These are phyloP conservation scores for Mycena pura DNA, from an alignment of 768 basidiomycete genomes.

Conservation along the genomic window DNA sequence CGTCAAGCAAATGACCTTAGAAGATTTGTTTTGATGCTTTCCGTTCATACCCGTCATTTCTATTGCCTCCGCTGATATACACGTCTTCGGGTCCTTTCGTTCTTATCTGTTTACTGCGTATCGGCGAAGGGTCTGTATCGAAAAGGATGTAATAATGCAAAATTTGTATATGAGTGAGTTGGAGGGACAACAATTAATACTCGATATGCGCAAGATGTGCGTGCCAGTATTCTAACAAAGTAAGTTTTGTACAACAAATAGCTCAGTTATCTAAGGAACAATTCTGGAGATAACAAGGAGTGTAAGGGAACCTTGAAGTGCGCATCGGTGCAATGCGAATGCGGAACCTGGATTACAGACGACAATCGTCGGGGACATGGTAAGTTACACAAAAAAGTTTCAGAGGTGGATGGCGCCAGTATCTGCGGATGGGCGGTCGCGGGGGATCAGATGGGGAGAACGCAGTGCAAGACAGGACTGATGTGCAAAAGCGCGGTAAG, in stretches of 20 bases:
- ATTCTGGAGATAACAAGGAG: slow-evolving; percentile 3
- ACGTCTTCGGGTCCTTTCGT: slow-evolving; percentile 10
- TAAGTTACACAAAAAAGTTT: slow-evolving; percentile 8
- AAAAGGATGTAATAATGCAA: slow-evolving; percentile 25
- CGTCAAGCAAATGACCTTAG: slow-evolving; percentile 98
- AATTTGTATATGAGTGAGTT: slow-evolving; percentile 14
- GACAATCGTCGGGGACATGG: slow-evolving; percentile 7
- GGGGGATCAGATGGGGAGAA: slow-evolving; percentile 14
- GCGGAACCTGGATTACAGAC: slow-evolving; percentile 6
- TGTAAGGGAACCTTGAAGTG: neutral
- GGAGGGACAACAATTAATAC: slow-evolving; percentile 1
- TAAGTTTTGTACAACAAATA: slow-evolving; percentile 9
- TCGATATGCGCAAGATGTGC: neutral
- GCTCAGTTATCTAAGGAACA: slow-evolving; percentile 13
- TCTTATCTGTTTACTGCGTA: slow-evolving; percentile 13
- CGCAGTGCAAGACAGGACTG: slow-evolving; percentile 7
- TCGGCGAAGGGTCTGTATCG: slow-evolving; percentile 22
- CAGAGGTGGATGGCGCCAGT: slow-evolving; percentile 2
- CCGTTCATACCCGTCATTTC: slow-evolving; percentile 20
- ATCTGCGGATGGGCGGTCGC: slow-evolving; percentile 1
- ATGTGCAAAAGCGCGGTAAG: slow-evolving; percentile 9
- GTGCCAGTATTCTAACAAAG: slow-evolving; percentile 4
- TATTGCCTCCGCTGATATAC: slow-evolving; percentile 12
- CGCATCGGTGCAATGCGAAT: neutral
- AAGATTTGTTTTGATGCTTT: slow-evolving; percentile 78